phyloP scores from a whole-genome alignment of 352 stramenopile species.

The Pythium phragmitis region DNA sequence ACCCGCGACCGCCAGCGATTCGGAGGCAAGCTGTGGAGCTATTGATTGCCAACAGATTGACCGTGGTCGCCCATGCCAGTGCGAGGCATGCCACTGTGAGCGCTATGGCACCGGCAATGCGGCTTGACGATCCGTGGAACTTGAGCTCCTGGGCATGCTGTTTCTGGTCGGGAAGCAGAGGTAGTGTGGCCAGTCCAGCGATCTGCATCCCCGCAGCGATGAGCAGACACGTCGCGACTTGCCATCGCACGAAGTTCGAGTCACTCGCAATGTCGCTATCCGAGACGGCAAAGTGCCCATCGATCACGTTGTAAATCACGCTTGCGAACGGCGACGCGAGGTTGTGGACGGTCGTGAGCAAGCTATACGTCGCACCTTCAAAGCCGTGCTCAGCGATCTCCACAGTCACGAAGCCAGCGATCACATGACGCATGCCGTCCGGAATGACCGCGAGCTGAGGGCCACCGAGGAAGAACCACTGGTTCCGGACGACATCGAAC shows the following conservation, averaged over 20 bases:
- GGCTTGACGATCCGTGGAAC: conserved; percentile 46
- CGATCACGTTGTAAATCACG: conserved; percentile 53
- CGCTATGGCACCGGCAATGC: conserved; percentile 36
- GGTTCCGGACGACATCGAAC: conserved; percentile 57
- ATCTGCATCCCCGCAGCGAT: conserved; percentile 54
- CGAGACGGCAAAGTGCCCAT: conserved; percentile 55
- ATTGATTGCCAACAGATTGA: conserved; percentile 65
- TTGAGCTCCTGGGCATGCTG: conserved; percentile 60
- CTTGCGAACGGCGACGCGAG: conserved; percentile 53
- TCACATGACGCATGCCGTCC: conserved; percentile 59
- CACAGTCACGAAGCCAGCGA: conserved; percentile 60
- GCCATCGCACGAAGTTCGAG: conserved; percentile 50
- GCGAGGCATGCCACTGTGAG: conserved; percentile 39
- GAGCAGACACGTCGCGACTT: conserved; percentile 54
- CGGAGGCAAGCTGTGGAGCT: conserved; percentile 59
- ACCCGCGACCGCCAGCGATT: conserved; percentile 58
- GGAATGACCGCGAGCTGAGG: conserved; percentile 57
- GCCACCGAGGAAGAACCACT: conserved; percentile 70
- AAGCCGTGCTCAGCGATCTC: conserved; percentile 74
- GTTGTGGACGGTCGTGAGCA: conserved; percentile 71
- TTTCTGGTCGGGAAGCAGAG: conserved; percentile 64
- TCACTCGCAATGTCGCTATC: conserved; percentile 60
- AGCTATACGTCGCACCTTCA: conserved; percentile 60
- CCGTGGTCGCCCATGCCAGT: conserved; percentile 48
- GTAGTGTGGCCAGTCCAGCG: conserved; percentile 42